phyloP scores from a whole-genome alignment of 345 rosid genomes.

The Melastoma malabathricum region DNA sequence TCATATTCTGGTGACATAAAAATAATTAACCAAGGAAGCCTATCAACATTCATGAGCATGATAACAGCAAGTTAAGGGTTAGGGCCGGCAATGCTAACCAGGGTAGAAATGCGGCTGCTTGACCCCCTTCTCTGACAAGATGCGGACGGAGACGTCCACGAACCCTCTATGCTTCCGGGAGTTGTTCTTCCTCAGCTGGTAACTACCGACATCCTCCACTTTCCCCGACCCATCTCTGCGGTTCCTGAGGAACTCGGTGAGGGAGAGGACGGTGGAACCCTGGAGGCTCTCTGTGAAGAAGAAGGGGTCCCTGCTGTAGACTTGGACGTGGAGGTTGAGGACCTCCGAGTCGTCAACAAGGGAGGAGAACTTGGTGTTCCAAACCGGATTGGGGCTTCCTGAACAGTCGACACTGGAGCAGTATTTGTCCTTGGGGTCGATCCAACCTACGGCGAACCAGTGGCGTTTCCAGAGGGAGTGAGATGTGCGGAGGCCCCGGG shows the following conservation, averaged over 20 bases:
- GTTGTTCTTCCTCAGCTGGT: slow-evolving; percentile 56
- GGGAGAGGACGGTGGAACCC: slow-evolving; percentile 54
- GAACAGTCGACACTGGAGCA: slow-evolving; percentile 67
- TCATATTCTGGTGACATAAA: too few relatives aligned
- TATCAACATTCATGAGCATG: too few relatives aligned
- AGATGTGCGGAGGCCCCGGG: slow-evolving; percentile 53
- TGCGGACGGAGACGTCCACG: slow-evolving; percentile 55
- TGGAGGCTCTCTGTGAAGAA: slow-evolving; percentile 70
- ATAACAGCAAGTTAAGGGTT: too few relatives aligned
- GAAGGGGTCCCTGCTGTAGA: slow-evolving; percentile 72
- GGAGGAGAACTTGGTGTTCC: slow-evolving; percentile 73
- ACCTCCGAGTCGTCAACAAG: slow-evolving; percentile 37
- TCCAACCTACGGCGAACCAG: slow-evolving; percentile 94
- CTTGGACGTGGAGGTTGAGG: slow-evolving; percentile 46
- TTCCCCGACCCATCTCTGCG: slow-evolving; percentile 15
- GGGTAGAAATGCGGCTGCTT: slow-evolving; percentile 17
- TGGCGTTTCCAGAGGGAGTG: slow-evolving; percentile 55
- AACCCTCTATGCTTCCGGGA: slow-evolving; percentile 66
- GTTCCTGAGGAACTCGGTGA: slow-evolving; percentile 56
- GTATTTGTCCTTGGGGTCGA: slow-evolving; percentile 71
- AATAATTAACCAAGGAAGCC: too few relatives aligned
- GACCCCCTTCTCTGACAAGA: slow-evolving; percentile 32
- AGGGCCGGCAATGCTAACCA: slow-evolving; percentile 17
- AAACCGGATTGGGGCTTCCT: slow-evolving; percentile 51
- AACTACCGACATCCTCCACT: slow-evolving; percentile 56